These are phyloP conservation scores for Geranium rotundifolium DNA, from an alignment of 345 rosid species.

Conservation along the genomic window DNA sequence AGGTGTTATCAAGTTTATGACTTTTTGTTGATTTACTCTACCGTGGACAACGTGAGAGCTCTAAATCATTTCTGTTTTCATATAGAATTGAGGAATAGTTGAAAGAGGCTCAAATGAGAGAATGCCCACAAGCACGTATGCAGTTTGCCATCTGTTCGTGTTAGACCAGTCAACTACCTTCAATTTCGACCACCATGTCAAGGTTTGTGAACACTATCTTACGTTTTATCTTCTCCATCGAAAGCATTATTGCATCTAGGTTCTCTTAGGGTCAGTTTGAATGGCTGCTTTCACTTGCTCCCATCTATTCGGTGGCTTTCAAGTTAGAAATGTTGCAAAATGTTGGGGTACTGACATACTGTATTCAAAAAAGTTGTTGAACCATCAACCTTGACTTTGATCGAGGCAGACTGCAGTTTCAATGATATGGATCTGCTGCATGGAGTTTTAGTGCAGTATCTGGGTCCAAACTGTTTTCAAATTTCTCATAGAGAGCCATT, in stretches of 20 bases:
- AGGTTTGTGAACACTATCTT: slow-evolving; percentile 21
- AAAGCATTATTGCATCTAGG: too few species aligned
- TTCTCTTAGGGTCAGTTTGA: background rate
- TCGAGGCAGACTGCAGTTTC: too few species aligned
- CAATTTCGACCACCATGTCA: slow-evolving; percentile 36
- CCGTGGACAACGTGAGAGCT: background rate
- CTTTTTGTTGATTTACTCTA: background rate
- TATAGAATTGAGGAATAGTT: too few species aligned
- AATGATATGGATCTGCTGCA: too few species aligned
- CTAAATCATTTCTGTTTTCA: background rate
- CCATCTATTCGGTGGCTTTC: background rate
- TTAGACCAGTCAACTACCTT: background rate
- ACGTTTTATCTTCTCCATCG: background rate
- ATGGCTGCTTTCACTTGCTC: background rate
- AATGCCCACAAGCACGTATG: background rate
- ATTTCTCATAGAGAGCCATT: too few species aligned
- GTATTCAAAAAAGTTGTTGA: too few species aligned
- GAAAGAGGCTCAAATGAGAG: background rate
- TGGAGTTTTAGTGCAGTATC: background rate
- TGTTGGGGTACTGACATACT: too few species aligned
- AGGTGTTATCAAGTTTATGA: too few species aligned
- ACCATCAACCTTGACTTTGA: too few species aligned
- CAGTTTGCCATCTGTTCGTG: background rate
- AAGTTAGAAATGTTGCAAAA: background rate
- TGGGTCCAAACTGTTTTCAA: background rate